Base-by-base conservation (phyloP, 2,329 filamentous ascomycete species). In the Thelonectria rubi region DNA sequence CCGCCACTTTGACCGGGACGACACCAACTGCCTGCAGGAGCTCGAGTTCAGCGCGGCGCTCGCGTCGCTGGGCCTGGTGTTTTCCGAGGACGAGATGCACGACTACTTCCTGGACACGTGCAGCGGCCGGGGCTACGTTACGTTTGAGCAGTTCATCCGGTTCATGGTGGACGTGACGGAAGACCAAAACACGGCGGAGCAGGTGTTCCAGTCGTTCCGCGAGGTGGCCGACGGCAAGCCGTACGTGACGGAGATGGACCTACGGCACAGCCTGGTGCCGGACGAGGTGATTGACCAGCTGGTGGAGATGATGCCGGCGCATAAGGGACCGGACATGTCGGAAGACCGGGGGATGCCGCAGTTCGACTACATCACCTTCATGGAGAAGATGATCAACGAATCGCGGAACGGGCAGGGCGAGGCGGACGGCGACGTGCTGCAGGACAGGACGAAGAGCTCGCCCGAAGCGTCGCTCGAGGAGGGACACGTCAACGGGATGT, bases 91-190 rank as follows among this genome's bases (percentile, higher is more conserved):
- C 24, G 95, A 99, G 81, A 99, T 98, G 95, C 94, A 98, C 76
- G 90, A 94, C 55, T 94, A 94, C 70, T 99, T 97, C 78, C 74
- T 91, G 52, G 91, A 94, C 55, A 96, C 94, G n/a, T 94, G 92
- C 65, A 88, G 86, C 39, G 93, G 88, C 37, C 86, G 82, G 67
- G 91, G 89, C 76, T 87, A 91, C 67, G 95, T 99, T 53, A 95
- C 92, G 5, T 99, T 99, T 74, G 95, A 99, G 80, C 94, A 98
- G 78, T 99, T 99, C 75, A 99, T 99, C 76, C 89, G 92, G 40
- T 99, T 99, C 84, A 99, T 99, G 95, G 95, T 99, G 49, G 93
- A 97, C 70, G 95, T 97, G 51, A 99, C 95, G 12, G 95, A 99
- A 79, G 95, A 99, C 75, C 95, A 99, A 80, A 97, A 99, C 77